phyloP scores from a whole-genome alignment of 2,329 filamentous ascomycete species.

The Colletotrichum sp. region DNA sequence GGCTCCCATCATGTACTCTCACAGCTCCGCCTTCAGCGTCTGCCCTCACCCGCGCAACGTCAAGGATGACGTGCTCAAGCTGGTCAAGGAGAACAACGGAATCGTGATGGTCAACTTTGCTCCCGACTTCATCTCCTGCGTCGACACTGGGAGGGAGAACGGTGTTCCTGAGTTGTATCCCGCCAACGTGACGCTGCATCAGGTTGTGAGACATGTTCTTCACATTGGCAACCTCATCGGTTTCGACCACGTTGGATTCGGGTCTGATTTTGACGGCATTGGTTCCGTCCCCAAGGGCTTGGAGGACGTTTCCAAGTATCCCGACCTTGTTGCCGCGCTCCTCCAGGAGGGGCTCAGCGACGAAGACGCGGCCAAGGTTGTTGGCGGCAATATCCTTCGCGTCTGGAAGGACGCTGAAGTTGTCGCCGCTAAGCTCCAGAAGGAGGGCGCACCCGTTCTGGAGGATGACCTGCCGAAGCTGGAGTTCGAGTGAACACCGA shows the following conservation, averaged over 20 bases:
- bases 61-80: slow-evolving; percentile 78
- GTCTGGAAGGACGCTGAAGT: slow-evolving; percentile 83
- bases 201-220: slow-evolving; percentile 80
- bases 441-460: slow-evolving; percentile 53
- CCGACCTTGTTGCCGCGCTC: slow-evolving; percentile 77
- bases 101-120: slow-evolving; percentile 93
- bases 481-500: not conserved
- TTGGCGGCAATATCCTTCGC: slow-evolving; percentile 80
- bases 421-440: slow-evolving; percentile 71
- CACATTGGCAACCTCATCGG: slow-evolving; percentile 85
- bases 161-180: slow-evolving; percentile 73
- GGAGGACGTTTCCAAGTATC: slow-evolving; percentile 86
- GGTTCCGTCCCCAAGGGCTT: slow-evolving; percentile 70
- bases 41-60: slow-evolving; percentile 93
- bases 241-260: slow-evolving; percentile 86
- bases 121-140: slow-evolving; percentile 82
- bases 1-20: slow-evolving; percentile 88
- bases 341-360: slow-evolving; percentile 77
- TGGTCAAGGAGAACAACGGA: slow-evolving; percentile 75
- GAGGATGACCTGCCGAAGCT: slow-evolving; percentile 56
- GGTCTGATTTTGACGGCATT: slow-evolving; percentile 90
- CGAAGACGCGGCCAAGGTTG: slow-evolving; percentile 74
- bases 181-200: slow-evolving; percentile 73
- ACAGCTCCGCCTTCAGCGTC: slow-evolving; percentile 80
- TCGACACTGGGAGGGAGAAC: slow-evolving; percentile 58